Evolutionary conservation across 768 basidiomycete genomes (phyloP), one percentile per base, ranked within the genome.

Genomic region (Leucosporidium scottii): DNA sequence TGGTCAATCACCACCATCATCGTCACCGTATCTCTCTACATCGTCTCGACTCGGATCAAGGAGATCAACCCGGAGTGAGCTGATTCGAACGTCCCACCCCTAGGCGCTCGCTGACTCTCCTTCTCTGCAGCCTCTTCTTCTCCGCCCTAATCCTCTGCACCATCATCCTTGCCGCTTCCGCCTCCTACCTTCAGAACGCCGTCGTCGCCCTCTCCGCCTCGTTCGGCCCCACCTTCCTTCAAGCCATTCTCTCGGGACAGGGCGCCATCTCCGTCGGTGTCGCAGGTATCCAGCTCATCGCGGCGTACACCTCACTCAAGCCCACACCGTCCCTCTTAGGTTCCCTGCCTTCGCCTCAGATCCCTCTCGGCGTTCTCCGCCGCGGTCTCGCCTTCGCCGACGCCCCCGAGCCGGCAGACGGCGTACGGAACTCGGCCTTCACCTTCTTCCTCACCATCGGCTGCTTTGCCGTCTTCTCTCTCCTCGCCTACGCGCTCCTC

Each of bases 381-480:
- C 31, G 20, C 53, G 56, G 51, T 50, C 27, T 44, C 56, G 34
- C 18, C 25, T 20, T 56, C 8, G 27, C 51, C 60, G 28, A 44
- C 21, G 34, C 50, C 27, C 51, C 59, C 23, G 49, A 36, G 0
- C 51, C 65, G 3, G 55, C 66, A 3, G 59, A 54, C 4, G 34
- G 44, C 12, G 39, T 76, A 60, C 59, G 73, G 60, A 44, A 71
- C 61, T 56, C 75, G 23, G 65, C 74, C 56, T 70, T 71, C 71
- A 50, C 74, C 69, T 70, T 78, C 76, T 69, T 78, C 73, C 51
- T 73, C 58, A 59, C 76, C 36, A 39, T 73, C 54, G 63, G 67
- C 17, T 48, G 67, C 48, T 74, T 76, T 49, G 63, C 75, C 39
- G 34, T 70, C 69, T 34, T 62, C 51, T 60, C 74, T 23, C 54